Evolutionary conservation across 176 grass and related monocot species (phyloP).

Genomic region (Hordeum marinum): DNA sequence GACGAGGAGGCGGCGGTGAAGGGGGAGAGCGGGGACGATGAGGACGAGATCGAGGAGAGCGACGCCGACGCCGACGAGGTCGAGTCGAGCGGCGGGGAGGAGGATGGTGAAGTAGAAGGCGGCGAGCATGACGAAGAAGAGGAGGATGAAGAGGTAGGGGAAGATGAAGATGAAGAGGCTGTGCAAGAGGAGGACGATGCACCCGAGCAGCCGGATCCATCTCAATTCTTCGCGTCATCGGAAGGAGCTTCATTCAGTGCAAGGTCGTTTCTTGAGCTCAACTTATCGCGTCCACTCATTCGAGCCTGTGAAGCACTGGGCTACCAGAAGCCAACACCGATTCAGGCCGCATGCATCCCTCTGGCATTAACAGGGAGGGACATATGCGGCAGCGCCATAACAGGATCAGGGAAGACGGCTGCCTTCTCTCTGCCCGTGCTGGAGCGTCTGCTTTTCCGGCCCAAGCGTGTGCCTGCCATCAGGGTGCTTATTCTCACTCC

Average conservation of each 20-base stretch:
- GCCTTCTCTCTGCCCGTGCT: constrained; percentile 82
- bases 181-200: constrained; percentile 23
- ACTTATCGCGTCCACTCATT: constrained; percentile 80
- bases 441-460: constrained; percentile 88
- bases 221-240: constrained; percentile 59
- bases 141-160: constrained; percentile 10
- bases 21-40: constrained; percentile 35
- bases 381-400: constrained; percentile 97
- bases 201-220: constrained; percentile 2
- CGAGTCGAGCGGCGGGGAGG: background rate
- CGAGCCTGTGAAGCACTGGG: constrained; percentile 88
- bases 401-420: constrained; percentile 97
- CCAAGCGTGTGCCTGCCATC: constrained; percentile 82
- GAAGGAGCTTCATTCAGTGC: constrained; percentile 86
- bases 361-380: constrained; percentile 92
- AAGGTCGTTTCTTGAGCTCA: constrained; percentile 88
- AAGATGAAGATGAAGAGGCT: constrained; percentile 10
- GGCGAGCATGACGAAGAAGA: background rate
- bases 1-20: constrained; percentile 23
- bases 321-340: constrained; percentile 93
- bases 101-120: background rate
- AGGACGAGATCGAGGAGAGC: constrained; percentile 45
- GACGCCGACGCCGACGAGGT: constrained; percentile 14
- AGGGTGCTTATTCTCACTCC: constrained; percentile 98
- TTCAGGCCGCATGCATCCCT: constrained; percentile 97